Evolutionary conservation across 2,329 filamentous ascomycete species (phyloP), one percentile per base, ranked within the genome.

Genomic region (Epicoccum sorghinum): DNA sequence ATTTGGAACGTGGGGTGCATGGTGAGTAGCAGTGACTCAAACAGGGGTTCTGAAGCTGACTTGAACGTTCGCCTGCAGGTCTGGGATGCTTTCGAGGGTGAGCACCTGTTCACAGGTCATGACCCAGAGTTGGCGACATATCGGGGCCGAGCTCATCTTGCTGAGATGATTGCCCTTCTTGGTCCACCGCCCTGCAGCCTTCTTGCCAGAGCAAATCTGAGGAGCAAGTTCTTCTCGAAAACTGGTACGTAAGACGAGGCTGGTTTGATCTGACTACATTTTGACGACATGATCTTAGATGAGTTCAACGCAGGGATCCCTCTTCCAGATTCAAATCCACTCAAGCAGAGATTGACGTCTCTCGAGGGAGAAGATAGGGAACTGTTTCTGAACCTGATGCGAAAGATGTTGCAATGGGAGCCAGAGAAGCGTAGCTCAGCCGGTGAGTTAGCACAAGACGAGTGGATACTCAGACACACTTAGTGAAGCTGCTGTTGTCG

Each of bases 381-480:
- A 33, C 5, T 12, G 8, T 4, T 74, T 77, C 55, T 36, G 77
- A 7, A 49, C 55, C 1, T 77, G 7, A 61, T 77, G 46, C 63
- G 65, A 7, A 77, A 72, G 47, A 77, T 76, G 67, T 39, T 77
- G 43, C 68, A 70, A 41, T 77, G 74, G 74, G 59, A 71, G 41
- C 63, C 63, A 27, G 62, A 66, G 52, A 59, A 67, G 52, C 37
- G 56, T 27, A 39, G 57, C 27, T 54, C 53, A 35, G 61, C 64
- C 18, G 38, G 57, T 30, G 59, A 64, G 24, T 45, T 68, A n/a
- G 57, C 60, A 43, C 49, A 61, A 6, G 62, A 67, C 43, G 39
- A 58, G 42, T 57, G 53, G 53, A 52, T 57, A 38, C 41, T 55
- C 22, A 38, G 23, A 37, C 52, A 43, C 30, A 48, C 35, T 37